Conservation (phyloP, 257 asterid species). For the Cinchona pubescens region DNA sequence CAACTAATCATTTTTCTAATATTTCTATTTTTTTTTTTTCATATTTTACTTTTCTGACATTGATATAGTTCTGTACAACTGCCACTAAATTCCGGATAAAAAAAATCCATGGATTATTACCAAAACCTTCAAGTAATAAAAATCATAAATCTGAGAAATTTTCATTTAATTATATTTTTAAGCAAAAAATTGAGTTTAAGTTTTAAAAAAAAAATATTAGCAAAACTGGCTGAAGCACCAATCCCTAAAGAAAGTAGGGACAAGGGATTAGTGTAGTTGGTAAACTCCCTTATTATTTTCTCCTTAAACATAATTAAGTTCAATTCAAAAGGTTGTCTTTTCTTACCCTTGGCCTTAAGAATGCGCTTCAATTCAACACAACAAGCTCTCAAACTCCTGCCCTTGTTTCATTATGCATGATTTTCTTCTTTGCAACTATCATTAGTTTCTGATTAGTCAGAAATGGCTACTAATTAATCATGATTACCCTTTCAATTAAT, state of each 20-base stretch:
- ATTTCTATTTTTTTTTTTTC: too few species aligned
- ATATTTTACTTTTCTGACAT: not conserved
- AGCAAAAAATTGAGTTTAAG: too few species aligned
- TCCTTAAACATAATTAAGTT: not conserved
- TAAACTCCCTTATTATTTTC: not conserved
- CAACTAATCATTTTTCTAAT: not conserved
- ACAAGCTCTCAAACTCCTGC: not conserved
- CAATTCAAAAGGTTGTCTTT: not conserved
- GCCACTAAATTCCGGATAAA: not conserved
- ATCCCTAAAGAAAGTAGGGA: not conserved
- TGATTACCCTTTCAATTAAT: not conserved
- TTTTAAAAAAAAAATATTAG: too few species aligned
- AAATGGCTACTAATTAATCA: slow-evolving; percentile 21
- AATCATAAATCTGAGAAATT: not conserved
- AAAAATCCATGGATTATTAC: not conserved
- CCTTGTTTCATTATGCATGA: not conserved
- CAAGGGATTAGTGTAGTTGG: not conserved
- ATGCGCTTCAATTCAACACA: not conserved
- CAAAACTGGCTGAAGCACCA: not conserved
- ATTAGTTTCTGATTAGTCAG: slow-evolving; percentile 20
- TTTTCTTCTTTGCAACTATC: not conserved
- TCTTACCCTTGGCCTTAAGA: not conserved
- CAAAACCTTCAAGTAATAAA: not conserved
- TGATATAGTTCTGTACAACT: not conserved
- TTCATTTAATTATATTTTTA: not conserved